Evolutionary conservation across 2,329 filamentous ascomycete species (phyloP).

Genomic region (Truncatella angustata): DNA sequence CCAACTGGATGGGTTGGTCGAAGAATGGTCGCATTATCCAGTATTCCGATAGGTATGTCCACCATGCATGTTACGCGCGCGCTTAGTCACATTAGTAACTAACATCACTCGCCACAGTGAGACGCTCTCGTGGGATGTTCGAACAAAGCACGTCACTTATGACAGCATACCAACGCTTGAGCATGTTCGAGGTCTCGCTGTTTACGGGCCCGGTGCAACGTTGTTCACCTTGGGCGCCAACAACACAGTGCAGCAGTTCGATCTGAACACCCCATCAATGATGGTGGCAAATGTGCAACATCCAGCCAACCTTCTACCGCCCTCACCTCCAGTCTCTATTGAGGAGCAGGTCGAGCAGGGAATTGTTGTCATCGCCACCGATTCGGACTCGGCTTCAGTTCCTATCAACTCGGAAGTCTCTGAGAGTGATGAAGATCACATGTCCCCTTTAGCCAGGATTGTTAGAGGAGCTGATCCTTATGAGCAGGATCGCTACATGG

Average conservation of each 20-base stretch:
- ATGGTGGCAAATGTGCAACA: slow-evolving; percentile 89
- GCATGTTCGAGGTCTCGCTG: slow-evolving; percentile 76
- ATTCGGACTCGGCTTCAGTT: slow-evolving; percentile 54
- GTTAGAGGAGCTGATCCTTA: slow-evolving; percentile 67
- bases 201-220: slow-evolving; percentile 86
- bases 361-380: slow-evolving; percentile 48
- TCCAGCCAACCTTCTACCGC: slow-evolving; percentile 72
- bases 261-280: slow-evolving; percentile 77
- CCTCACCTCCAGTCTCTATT: slow-evolving; percentile 78
- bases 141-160: slow-evolving; percentile 94
- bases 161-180: slow-evolving; percentile 85
- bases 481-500: slow-evolving; percentile 57
- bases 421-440: slow-evolving; percentile 73
- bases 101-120: slow-evolving; percentile 54
- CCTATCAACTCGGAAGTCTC: slow-evolving; percentile 60
- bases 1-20: slow-evolving; percentile 98
- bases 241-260: slow-evolving; percentile 91
- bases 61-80: slow-evolving; percentile 50
- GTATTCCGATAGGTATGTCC: slow-evolving; percentile 79
- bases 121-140: slow-evolving; percentile 93
- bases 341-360: slow-evolving; percentile 64
- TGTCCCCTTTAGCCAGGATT: slow-evolving; percentile 74
- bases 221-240: slow-evolving; percentile 89
- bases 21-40: slow-evolving; percentile 97
- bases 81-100: slow-evolving; percentile 35